Evolutionary conservation across 2,329 filamentous ascomycete genomes (phyloP).

Genomic region (Didymella keratinophila): DNA sequence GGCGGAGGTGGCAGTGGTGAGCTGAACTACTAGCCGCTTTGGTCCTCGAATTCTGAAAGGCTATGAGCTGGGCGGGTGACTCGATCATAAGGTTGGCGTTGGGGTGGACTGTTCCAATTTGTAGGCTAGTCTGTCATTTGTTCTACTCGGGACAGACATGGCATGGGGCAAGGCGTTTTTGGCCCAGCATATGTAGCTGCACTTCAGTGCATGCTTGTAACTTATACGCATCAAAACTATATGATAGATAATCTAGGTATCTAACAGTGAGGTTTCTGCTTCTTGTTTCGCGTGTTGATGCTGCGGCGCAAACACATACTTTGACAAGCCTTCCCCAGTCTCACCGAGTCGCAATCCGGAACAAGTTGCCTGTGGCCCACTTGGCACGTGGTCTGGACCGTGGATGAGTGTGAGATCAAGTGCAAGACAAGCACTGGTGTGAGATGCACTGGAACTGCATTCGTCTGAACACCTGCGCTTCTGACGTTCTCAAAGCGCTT

Average conservation of each 20-base stretch:
- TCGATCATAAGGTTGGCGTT: conserved; percentile 30
- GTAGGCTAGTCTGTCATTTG: conserved; percentile 24
- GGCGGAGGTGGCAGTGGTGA: conserved; percentile 72
- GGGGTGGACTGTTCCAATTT: conserved; percentile 18
- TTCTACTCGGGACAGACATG: conserved; percentile 11
- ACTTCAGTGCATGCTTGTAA: conserved; percentile 15
- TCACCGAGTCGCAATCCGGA: conserved; percentile 3
- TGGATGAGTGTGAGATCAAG: conserved; percentile 8
- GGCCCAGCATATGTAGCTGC: conserved; percentile 10
- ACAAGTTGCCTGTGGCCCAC: conserved; percentile 10
- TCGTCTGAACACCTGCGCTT: conserved; percentile 12
- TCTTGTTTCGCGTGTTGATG: background rate
- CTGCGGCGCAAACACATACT: background rate
- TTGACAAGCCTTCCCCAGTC: conserved; percentile 6
- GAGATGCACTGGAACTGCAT: conserved; percentile 11
- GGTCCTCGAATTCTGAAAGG: background rate
- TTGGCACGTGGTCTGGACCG: conserved; percentile 18
- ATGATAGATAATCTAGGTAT: conserved; percentile 2
- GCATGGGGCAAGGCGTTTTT: conserved; percentile 17
- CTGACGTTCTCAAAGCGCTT: conserved; percentile 6
- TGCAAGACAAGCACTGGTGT: conserved; percentile 5
- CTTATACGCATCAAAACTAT: background rate
- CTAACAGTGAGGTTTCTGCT: background rate
- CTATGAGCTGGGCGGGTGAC: conserved; percentile 9
- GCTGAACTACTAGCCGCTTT: conserved; percentile 76